Base-by-base conservation (phyloP, 2,329 filamentous ascomycete species). In the Chalaropsis ovoidea region DNA sequence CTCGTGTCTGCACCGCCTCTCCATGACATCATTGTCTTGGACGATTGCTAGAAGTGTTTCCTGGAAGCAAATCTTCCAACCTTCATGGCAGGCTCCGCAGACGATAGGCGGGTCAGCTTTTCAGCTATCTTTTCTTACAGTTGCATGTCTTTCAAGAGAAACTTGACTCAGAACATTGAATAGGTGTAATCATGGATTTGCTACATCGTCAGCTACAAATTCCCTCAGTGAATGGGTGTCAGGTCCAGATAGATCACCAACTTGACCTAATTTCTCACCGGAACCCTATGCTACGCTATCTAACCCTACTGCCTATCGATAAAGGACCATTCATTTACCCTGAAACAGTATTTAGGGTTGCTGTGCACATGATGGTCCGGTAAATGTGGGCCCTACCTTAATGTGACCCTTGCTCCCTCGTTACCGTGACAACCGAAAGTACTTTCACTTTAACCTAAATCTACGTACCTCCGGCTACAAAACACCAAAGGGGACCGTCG, bases 11-110 rank as follows among this genome's bases (percentile, higher is more conserved):
- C 54, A 58, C 54, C n/a, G 54, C 54, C 54, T 39, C 27, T 19
- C 6, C 24, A 58, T 58, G 54, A 58, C 54, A 58, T 58, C 54
- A 58, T 35, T 39, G 54, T 58, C 54, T 58, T 27, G n/a, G 24
- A 22, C 17, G 6, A 39, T 3, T 22, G 27, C 24, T 22, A 43
- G 42, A n/a, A 43, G 42, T 43, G 22, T 10, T 35, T 7, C 22
- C 15, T 35, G 8, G 15, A 35, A n/a, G 52, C 31, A 31, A 4
- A 35, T 56, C 15, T 22, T 56, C 15, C 11, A 56, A 56, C 27
- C 8, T 19, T 56, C 27, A 17, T 19, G 2, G 22, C 27, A 35
- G 13, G 24, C 19, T 52, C 22, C 31, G 31, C 31, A 31, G 31
- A 31, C 6, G 31, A 6, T 31, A n/a, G 31, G 31, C 2, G 31